Percentiles rank a stretch among this genome's conserved stretches.
Evolutionary conservation across 352 stramenopile species (phyloP).

Genomic region (Phytophthora pisi): DNA sequence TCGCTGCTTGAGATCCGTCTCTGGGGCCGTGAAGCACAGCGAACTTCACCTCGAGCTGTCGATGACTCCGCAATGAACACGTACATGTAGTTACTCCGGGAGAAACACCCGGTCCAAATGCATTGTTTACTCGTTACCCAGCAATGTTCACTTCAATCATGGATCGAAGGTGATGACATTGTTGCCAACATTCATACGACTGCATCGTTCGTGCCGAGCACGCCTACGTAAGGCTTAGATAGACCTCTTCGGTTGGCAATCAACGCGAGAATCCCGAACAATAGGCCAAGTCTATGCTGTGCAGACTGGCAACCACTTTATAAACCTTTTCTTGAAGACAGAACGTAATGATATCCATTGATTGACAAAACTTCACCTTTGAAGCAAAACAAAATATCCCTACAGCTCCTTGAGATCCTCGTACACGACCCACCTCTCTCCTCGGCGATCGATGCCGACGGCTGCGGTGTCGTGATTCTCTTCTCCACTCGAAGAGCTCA

Average conservation of each 20-base stretch:
- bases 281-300: too few relatives aligned
- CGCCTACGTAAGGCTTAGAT: not conserved
- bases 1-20: not conserved
- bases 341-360: conserved; percentile 16
- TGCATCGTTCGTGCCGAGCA: not conserved
- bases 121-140: too few relatives aligned
- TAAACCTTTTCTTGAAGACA: not conserved
- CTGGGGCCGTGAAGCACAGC: too few relatives aligned
- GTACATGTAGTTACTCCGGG: too few relatives aligned
- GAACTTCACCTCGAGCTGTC: too few relatives aligned
- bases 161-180: not conserved
- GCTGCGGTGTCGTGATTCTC: conserved; percentile 9
- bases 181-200: not conserved
- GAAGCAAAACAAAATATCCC: conserved; percentile 5
- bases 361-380: conserved; percentile 16
- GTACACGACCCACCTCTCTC: conserved; percentile 18
- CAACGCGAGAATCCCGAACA: too few relatives aligned
- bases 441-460: conserved; percentile 1
- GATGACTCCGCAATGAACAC: too few relatives aligned
- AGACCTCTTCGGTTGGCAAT: too few relatives aligned
- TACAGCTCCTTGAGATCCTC: conserved; percentile 31
- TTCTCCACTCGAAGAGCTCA: conserved; percentile 36
- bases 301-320: too few relatives aligned
- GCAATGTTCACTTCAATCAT: too few relatives aligned
- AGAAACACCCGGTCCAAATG: too few relatives aligned